Percentiles rank a stretch among this genome's conserved stretches.
Evolutionary conservation across 768 basidiomycete genomes (phyloP).

Genomic region (Jaapia argillacea): DNA sequence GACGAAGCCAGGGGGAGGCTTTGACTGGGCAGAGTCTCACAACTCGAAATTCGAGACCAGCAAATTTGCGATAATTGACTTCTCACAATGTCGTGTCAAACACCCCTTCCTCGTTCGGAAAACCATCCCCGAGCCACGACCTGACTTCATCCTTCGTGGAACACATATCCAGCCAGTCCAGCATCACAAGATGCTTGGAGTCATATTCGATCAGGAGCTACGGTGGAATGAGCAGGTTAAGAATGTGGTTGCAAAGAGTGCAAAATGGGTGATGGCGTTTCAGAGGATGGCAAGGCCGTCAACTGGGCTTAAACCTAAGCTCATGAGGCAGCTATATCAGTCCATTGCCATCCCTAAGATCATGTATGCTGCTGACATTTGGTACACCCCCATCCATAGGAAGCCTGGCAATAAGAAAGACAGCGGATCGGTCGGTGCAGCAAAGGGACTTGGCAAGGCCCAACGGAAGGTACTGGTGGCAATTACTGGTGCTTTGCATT

Average conservation of each 20-base stretch:
- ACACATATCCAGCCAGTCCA: neutral
- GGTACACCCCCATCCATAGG: constrained; percentile 3
- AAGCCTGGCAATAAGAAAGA: accelerated
- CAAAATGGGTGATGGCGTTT: neutral
- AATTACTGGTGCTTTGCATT: constrained; percentile 12
- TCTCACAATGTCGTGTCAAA: constrained; percentile 3
- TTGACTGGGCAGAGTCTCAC: constrained; percentile 17
- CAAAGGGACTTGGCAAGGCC: neutral
- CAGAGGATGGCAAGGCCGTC: constrained; percentile 1
- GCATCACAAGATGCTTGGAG: constrained; percentile 4
- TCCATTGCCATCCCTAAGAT: constrained; percentile 12
- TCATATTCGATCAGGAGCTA: constrained; percentile 4
- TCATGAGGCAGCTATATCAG: constrained; percentile 9
- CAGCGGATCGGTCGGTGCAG: neutral
- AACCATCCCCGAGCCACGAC: neutral
- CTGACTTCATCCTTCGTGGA: neutral
- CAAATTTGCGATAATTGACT: constrained; percentile 22
- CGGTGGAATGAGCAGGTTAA: constrained; percentile 2
- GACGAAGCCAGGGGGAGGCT: constrained; percentile 11
- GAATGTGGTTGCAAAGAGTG: constrained; percentile 3
- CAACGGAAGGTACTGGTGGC: constrained; percentile 12
- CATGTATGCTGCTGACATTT: constrained; percentile 14
- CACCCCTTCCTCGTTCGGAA: neutral
- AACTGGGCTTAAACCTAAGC: neutral
- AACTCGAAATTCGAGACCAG: constrained; percentile 21